These are phyloP conservation scores for Cryptosporidium parvum DNA, from an alignment of 169 alveolate species.

Conservation along the genomic window DNA sequence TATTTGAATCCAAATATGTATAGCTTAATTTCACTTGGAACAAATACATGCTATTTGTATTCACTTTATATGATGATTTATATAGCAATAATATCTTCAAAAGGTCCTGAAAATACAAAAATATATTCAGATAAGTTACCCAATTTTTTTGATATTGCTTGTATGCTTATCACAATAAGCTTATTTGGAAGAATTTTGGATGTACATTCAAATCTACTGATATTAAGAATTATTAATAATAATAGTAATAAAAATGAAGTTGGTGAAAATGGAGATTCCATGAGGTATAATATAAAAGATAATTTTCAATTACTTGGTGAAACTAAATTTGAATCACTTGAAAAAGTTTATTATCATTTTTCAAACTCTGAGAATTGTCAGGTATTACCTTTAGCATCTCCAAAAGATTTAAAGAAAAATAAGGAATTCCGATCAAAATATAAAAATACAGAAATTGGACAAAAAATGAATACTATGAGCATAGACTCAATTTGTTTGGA, in stretches of 20 bases:
- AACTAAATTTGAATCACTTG: slow-evolving; percentile 21
- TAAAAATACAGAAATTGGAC: not conserved
- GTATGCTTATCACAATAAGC: slow-evolving; percentile 61
- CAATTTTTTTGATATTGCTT: slow-evolving; percentile 63
- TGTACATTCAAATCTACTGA: slow-evolving; percentile 34
- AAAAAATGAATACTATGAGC: slow-evolving; percentile 6
- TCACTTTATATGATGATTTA: slow-evolving; percentile 46
- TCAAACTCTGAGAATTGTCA: slow-evolving; percentile 22
- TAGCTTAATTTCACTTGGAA: slow-evolving; percentile 49
- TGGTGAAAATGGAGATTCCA: not conserved
- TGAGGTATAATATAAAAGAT: slow-evolving; percentile 21
- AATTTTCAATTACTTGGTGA: slow-evolving; percentile 7
- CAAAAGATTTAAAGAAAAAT: not conserved
- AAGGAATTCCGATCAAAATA: not conserved
- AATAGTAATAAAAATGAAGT: not conserved
- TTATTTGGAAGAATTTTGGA: slow-evolving; percentile 70
- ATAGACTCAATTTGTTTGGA: slow-evolving; percentile 21
- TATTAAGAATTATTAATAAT: slow-evolving; percentile 24
- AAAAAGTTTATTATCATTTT: slow-evolving; percentile 45
- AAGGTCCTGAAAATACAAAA: not conserved
- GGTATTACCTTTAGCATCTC: not conserved
- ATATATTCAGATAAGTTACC: slow-evolving; percentile 59
- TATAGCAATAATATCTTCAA: slow-evolving; percentile 37
- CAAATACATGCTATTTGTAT: slow-evolving; percentile 48
- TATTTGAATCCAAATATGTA: slow-evolving; percentile 46